A percentile compares a stretch with the other conserved stretches of the same genome.
Evolutionary conservation across 345 rosid genomes (phyloP).

Genomic region (Brassica carinata): DNA sequence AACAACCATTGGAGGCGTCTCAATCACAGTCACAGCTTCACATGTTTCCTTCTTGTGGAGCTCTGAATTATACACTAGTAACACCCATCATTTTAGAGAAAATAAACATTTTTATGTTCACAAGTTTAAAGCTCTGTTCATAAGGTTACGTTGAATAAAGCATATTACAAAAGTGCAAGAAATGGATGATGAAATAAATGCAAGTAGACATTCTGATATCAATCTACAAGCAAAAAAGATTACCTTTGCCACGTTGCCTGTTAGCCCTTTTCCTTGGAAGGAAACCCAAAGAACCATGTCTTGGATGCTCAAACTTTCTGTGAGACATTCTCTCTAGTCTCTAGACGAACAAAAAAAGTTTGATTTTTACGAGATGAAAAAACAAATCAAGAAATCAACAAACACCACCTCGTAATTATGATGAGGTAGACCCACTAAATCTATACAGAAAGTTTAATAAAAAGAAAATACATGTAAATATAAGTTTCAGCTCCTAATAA

Average conservation of each 20-base stretch:
- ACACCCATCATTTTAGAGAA: neutral
- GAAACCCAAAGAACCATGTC: conserved; percentile 92
- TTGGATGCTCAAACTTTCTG: conserved; percentile 92
- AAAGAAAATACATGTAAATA: neutral
- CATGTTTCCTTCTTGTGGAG: conserved; percentile 98
- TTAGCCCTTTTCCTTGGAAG: conserved; percentile 84
- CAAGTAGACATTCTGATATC: neutral
- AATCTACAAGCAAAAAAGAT: neutral
- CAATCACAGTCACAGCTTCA: conserved; percentile 82
- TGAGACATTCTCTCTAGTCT: conserved; percentile 74
- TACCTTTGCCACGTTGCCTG: conserved; percentile 90
- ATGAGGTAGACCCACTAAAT: no score
- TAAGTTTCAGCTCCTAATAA: neutral
- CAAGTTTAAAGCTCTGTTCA: neutral
- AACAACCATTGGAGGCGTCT: conserved; percentile 90
- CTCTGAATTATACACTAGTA: neutral
- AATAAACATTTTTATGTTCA: neutral
- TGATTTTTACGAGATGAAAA: neutral
- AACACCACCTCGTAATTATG: neutral
- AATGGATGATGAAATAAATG: neutral
- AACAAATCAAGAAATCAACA: neutral
- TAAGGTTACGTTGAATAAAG: neutral
- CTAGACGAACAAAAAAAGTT: no score
- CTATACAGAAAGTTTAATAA: neutral
- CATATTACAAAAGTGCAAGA: neutral